Evolutionary conservation across 768 basidiomycete genomes (phyloP), one percentile per base, ranked within the genome.

Genomic region (Podaxis pistillaris): DNA sequence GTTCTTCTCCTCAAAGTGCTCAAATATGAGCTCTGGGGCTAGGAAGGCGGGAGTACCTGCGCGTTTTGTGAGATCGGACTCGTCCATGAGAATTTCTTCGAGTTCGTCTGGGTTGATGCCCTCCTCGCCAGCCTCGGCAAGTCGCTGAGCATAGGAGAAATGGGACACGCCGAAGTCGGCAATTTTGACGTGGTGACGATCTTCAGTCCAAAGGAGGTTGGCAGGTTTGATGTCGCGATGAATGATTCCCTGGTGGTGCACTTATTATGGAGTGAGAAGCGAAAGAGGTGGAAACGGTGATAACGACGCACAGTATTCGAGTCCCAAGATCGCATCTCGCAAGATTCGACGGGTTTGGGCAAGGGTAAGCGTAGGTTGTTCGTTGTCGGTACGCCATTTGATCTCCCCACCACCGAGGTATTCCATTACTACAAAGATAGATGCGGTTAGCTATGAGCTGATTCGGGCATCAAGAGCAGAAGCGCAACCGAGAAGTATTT

Each of bases 221-320:
- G 95, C 93, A 28, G 97, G 97, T 72, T 99, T 99, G 79, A 99
- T 98, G 77, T 99, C 97, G 62, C 97, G 93, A 76, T 99, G 97
- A 55, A 99, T 98, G 74, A 99, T 98, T 24, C 96, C 97, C 71
- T 98, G 95, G 69, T 90, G 86, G 72, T 99, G 97, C 1, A 99
- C 96, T 98, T 70, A n/a, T 61, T 57, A 58, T 36, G 60, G 15
- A 56, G 64, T 68, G 60, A 47, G 58, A 56, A 19, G 46, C 59
- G 51, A 59, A 59, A 17, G 44, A 55, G 61, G 63, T 65, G 54
- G 60, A 56, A 68, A 60, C 47, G 65, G 49, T 24, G 33, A 46
- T 33, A 62, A 46, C 11, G 12, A 85, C 96, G 69, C 69, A 97
- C 96, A 79, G 73, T 98, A 99, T 72, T 98, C 95, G 53, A 99